Evolutionary conservation across 176 grass and related monocot genomes (phyloP).

Genomic region (Olyra latifolia): DNA sequence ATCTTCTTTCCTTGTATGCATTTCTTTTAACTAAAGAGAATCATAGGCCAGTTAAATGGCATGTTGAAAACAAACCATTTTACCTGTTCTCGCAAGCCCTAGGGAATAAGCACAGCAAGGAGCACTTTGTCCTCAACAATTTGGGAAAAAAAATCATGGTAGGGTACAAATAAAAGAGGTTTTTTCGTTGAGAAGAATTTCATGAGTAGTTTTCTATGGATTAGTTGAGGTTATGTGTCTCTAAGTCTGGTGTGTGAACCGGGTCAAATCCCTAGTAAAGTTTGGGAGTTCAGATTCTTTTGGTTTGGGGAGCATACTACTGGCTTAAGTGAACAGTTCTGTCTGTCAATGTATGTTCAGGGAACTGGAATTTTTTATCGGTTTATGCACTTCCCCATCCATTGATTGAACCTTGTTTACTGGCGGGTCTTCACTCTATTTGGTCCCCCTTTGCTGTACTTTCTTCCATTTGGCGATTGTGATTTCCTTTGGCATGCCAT

Average conservation of each 20-base stretch:
- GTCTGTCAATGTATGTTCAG: not conserved
- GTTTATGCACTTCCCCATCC: not conserved
- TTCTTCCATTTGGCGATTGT: not conserved
- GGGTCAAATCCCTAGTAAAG: not conserved
- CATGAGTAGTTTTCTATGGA: not conserved
- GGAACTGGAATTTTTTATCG: not conserved
- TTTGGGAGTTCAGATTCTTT: not conserved
- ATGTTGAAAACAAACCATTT: not conserved
- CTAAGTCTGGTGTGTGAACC: not conserved
- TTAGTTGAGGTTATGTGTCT: not conserved
- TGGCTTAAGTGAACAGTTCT: slow-evolving; percentile 12
- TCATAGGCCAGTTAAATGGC: not conserved
- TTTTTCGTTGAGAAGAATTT: not conserved
- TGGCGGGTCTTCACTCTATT: not conserved
- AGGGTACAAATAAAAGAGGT: not conserved
- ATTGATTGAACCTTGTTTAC: not conserved
- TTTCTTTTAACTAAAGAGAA: not conserved
- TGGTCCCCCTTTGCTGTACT: not conserved
- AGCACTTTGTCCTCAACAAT: not conserved
- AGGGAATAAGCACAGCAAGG: not conserved
- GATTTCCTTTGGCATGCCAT: not conserved
- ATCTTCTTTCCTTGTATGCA: not conserved
- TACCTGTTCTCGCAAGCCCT: not conserved
- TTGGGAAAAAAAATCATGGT: not conserved
- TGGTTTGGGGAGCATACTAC: not conserved